Evolutionary conservation across 805 yeast species (phyloP).

Genomic region (Myxozyma mucilagina): DNA sequence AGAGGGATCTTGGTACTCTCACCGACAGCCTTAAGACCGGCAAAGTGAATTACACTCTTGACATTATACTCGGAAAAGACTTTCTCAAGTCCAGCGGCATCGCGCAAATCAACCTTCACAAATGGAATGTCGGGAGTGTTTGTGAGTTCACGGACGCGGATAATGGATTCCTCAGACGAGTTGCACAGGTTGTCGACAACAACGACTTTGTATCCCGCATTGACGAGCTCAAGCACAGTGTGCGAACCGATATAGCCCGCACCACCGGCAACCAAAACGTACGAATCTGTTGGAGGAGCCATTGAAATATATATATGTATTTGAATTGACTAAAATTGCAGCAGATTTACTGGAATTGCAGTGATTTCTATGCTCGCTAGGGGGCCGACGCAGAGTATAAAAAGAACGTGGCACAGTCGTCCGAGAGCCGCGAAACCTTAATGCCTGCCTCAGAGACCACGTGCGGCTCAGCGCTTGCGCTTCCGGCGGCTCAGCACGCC

Average conservation of each 20-base stretch:
- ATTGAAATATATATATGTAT: not conserved
- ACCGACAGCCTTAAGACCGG: constrained; percentile 81
- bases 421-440: not conserved
- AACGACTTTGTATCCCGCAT: constrained; percentile 67
- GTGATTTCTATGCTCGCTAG: not conserved
- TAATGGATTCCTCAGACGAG: constrained; percentile 65
- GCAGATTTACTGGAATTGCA: not conserved
- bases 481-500: not conserved
- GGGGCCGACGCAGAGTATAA: not conserved
- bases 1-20: constrained; percentile 71
- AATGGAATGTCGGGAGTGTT: constrained; percentile 49
- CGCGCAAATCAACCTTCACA: constrained; percentile 57
- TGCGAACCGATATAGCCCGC: constrained; percentile 88
- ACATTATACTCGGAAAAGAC: constrained; percentile 55
- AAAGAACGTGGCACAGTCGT: not conserved
- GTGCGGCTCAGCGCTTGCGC: constrained; percentile 17
- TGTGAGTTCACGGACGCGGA: constrained; percentile 59
- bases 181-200: constrained; percentile 69
- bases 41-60: constrained; percentile 70
- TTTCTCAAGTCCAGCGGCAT: constrained; percentile 48
- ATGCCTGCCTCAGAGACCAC: not conserved
- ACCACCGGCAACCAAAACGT: constrained; percentile 77
- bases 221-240: constrained; percentile 63
- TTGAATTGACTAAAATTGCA: not conserved
- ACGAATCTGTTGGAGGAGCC: constrained; percentile 33